A percentile compares a stretch with the other conserved stretches of the same genome.
These are phyloP conservation scores for Zhuliangozyma blackwelliae DNA, from an alignment of 1,139 yeast species.

Conservation along the genomic window DNA sequence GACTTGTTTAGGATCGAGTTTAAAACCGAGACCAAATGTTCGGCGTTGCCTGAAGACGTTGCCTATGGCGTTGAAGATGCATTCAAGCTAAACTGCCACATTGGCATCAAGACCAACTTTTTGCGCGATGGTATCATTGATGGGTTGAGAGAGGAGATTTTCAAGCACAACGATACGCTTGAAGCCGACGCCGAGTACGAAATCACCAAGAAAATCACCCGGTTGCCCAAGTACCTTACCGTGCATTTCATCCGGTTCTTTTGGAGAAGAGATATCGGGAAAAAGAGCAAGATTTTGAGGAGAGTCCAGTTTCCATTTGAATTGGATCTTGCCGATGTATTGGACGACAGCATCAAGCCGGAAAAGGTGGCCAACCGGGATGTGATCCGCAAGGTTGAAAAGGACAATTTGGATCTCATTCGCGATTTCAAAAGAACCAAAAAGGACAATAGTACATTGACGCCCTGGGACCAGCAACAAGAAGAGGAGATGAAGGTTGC, in stretches of 20 bases:
- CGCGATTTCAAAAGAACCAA: constrained; percentile 75
- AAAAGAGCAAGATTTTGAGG: constrained; percentile 88
- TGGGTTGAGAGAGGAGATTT: constrained; percentile 72
- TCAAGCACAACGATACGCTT: constrained; percentile 69
- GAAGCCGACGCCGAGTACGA: constrained; percentile 69
- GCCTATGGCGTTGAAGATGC: constrained; percentile 45
- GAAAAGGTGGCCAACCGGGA: constrained; percentile 74
- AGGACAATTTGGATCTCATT: constrained; percentile 65
- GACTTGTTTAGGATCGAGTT: constrained; percentile 63
- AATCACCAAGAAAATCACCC: constrained; percentile 63
- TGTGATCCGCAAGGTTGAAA: constrained; percentile 69
- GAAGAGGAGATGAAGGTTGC: constrained; percentile 46
- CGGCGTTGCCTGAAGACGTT: constrained; percentile 55
- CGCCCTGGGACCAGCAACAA: constrained; percentile 40
- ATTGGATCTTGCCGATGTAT: constrained; percentile 79
- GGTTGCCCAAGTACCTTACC: constrained; percentile 82
- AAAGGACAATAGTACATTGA: constrained; percentile 30
- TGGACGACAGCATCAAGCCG: constrained; percentile 68
- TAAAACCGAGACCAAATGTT: constrained; percentile 56
- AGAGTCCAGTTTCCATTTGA: constrained; percentile 94
- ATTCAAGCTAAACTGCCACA: constrained; percentile 82
- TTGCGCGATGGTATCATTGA: constrained; percentile 78
- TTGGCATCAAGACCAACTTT: constrained; percentile 79
- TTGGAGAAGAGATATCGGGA: constrained; percentile 90
- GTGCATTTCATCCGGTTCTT: constrained; percentile 92